A percentile compares a stretch with the other conserved stretches of the same genome.
phyloP scores from a whole-genome alignment of 495 filamentous ascomycete species.

The Rostrohypoxylon terebratum region DNA sequence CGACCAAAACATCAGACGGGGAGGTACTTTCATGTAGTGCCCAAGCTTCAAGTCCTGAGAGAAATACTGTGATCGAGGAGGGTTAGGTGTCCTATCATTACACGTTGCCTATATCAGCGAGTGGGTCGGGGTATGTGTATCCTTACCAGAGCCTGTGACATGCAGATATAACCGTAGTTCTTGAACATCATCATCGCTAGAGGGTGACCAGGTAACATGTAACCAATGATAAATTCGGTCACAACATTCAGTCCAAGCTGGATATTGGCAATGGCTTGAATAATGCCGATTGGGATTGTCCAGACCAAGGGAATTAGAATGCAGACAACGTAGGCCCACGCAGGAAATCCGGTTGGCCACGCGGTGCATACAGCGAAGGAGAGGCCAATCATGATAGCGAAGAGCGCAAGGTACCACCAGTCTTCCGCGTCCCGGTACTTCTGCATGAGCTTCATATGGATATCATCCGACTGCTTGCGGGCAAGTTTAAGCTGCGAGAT shows the following conservation, averaged over 20 bases:
- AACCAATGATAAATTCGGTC: slow-evolving; percentile 77
- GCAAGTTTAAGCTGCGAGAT: slow-evolving; percentile 63
- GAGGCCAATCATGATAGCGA: slow-evolving; percentile 57
- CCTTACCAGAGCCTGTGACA: slow-evolving; percentile 63
- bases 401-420: slow-evolving; percentile 65
- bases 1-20: slow-evolving; percentile 72
- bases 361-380: slow-evolving; percentile 66
- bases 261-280: slow-evolving; percentile 75
- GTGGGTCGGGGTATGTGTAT: not conserved
- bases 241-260: slow-evolving; percentile 75
- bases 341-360: slow-evolving; percentile 72
- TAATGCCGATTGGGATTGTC: slow-evolving; percentile 66
- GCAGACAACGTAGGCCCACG: slow-evolving; percentile 74
- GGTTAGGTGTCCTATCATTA: slow-evolving; percentile 9
- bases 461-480: slow-evolving; percentile 69
- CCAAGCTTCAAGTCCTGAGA: slow-evolving; percentile 67
- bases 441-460: slow-evolving; percentile 72
- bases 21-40: slow-evolving; percentile 79
- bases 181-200: slow-evolving; percentile 81
- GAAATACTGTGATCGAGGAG: slow-evolving; percentile 42
- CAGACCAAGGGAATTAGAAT: slow-evolving; percentile 66
- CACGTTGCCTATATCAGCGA: not conserved
- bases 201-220: slow-evolving; percentile 73
- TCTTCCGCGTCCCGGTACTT: slow-evolving; percentile 67
- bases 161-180: slow-evolving; percentile 76